Base-by-base conservation (phyloP, 202 grass and related monocot genomes). In the Digitaria exilis region DNA sequence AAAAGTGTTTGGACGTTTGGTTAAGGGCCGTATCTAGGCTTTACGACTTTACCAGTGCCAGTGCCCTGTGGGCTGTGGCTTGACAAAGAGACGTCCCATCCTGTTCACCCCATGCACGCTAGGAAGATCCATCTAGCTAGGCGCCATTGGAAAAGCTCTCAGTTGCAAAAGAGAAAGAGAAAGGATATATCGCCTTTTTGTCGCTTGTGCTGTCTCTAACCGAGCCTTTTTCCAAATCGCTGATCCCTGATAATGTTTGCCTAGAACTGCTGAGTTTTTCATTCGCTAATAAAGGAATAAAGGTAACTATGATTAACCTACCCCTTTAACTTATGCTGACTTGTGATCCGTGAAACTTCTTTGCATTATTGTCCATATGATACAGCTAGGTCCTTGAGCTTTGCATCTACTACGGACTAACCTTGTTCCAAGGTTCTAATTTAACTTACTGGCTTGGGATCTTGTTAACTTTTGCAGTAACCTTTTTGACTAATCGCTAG, bases 161-260 rank as follows among this genome's bases (percentile, higher is more conserved):
- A 82, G 55, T 28, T 60, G 79, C 65, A 62, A 83, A 83, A 37
- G 35, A 37, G 55, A 35, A 46, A 88, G 55, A 77, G 84, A 30
- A 54, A 29, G 61, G 80, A 43, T 62, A 68, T 41, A 44, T 63
- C 26, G 34, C 43, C 74, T 86, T 90, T 90, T 86, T 83, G 88
- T 86, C 83, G 74, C 79, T 90, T 86, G 67, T 74, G 74, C 56
- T 79, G 79, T 90, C 88, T 42, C 69, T 69, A 67, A n/a, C 82
- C 2, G 21, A 71, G 21, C 50, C 26, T 83, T 86, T 65, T 58
- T 18, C 39, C 88, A 51, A 50, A 52, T 78, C 78, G 46, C 14
- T 59, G 49, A 28, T 43, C 49, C 58, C 4, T 65, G 73, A 58
- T 80, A 32, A 75, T 76, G 62, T 60, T 60, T 16, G 54, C 25